These are phyloP conservation scores for Berberis thunbergii DNA, from an alignment of 164 flowering plant genomes.

Conservation along the genomic window DNA sequence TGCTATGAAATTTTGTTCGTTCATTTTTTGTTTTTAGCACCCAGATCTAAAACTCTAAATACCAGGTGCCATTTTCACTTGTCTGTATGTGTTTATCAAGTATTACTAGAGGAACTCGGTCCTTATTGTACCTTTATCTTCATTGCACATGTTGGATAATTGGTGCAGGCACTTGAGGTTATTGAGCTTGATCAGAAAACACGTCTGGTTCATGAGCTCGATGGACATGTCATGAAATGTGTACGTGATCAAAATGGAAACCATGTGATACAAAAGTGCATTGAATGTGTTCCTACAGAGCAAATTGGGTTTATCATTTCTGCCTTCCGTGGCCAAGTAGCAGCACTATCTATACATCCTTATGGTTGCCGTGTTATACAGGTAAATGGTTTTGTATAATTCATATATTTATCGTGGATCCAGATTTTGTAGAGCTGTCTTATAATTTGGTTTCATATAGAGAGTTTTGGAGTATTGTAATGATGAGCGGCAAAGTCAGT, in stretches of 20 bases:
- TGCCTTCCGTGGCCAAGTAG: slow-evolving; percentile 73
- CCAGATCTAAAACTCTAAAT: too few species aligned
- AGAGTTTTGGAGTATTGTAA: slow-evolving; percentile 79
- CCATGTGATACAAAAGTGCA: slow-evolving; percentile 91
- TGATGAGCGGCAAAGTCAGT: slow-evolving; percentile 41
- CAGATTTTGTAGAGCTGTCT: neutral
- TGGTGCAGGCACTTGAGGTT: slow-evolving; percentile 75
- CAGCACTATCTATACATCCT: slow-evolving; percentile 74
- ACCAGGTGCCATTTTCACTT: too few species aligned
- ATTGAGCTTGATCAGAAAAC: slow-evolving; percentile 73
- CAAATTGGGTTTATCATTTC: slow-evolving; percentile 60
- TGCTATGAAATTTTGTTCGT: too few species aligned
- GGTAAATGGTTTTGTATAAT: slow-evolving; percentile 27
- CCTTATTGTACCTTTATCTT: neutral
- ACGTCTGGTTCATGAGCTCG: slow-evolving; percentile 65
- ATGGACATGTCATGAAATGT: slow-evolving; percentile 77
- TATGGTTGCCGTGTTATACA: slow-evolving; percentile 97
- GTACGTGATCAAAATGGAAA: slow-evolving; percentile 93
- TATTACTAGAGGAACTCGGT: neutral
- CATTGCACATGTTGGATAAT: slow-evolving; percentile 6
- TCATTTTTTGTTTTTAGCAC: too few species aligned
- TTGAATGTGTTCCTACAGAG: slow-evolving; percentile 62
- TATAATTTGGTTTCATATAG: slow-evolving; percentile 22
- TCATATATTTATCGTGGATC: neutral
- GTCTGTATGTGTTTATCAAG: too few species aligned